Base-by-base conservation (phyloP, 1,284 basidiomycete genomes). In the Cystobasidium slooffiae region DNA sequence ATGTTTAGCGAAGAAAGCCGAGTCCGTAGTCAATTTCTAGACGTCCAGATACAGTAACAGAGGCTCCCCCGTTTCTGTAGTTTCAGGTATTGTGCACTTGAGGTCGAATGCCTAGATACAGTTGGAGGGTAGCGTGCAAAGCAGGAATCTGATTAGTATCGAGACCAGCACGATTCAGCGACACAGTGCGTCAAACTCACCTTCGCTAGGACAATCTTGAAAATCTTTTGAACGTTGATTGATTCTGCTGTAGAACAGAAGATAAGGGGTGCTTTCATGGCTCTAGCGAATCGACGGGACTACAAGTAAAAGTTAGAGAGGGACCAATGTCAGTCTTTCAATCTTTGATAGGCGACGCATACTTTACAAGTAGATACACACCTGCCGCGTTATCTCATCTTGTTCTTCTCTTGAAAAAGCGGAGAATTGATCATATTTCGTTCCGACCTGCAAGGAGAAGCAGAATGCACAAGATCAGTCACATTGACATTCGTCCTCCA, bases 381-480 rank as follows among this genome's bases (percentile, higher is more conserved):
- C 91, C 88, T 97, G 94, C 84, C 95, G 95, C 44, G 96, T 97
- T 79, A 97, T 95, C 84, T 99, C 96, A 83, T 98, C 96, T 83
- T 98, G 96, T 83, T 99, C 96, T 81, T 98, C 95, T 80, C 91
- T 87, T 64, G 94, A 90, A 83, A 98, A 93, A 24, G 92, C 91
- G n/a, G 92, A 89, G 83, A 98, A 99, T 72, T 91, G 90, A 84
- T 99, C 96, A 82, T 93, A 99, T 84, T 99, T 99, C 63, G 96
- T 98, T 77, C 96, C 96, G 78, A 99, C 55, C 70, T 73, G 53
- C 16, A 43, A 8, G 46, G 31, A 12, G 3, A 37, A 18, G 20
- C 3, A 56, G 3, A 12, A 24, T 4, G 20, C 12, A 12, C 14
- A 56, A 56, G 3, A 3, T 12, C 14, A 56, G 53, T 16, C 20